Conservation (phyloP, 768 basidiomycete species). For the Lactarius hengduanensis region DNA sequence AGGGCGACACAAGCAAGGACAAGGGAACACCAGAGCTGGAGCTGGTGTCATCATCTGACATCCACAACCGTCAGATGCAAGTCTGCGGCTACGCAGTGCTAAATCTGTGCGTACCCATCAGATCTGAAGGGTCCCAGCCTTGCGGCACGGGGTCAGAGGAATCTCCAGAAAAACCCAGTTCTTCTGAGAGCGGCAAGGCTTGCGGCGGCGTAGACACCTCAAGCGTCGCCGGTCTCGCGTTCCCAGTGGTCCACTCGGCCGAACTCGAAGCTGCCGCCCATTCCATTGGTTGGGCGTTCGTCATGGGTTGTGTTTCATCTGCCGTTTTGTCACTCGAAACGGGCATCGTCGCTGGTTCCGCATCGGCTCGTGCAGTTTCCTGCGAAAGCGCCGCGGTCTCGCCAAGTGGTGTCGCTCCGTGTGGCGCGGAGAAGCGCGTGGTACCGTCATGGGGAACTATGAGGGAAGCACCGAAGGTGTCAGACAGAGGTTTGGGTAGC, state of each 20-base stretch:
- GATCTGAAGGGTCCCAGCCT: neutral
- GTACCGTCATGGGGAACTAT: neutral
- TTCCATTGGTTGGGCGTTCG: neutral
- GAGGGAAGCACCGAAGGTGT: neutral
- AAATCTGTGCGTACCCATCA: neutral
- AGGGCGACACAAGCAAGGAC: neutral
- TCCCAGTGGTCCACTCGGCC: too few species aligned
- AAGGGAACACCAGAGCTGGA: conserved; percentile 3
- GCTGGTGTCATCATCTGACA: neutral
- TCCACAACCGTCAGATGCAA: too few species aligned
- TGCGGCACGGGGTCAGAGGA: neutral
- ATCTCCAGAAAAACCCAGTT: neutral
- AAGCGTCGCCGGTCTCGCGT: neutral
- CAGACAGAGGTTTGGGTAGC: neutral
- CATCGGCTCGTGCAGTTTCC: neutral
- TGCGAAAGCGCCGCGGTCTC: neutral
- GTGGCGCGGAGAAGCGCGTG: neutral
- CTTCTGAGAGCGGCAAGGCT: neutral
- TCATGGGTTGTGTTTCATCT: neutral
- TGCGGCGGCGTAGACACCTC: neutral
- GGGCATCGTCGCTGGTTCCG: neutral
- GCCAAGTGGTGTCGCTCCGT: neutral
- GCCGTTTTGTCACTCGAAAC: neutral
- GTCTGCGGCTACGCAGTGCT: neutral
- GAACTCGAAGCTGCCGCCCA: neutral